Evolutionary conservation across 2,329 filamentous ascomycete genomes (phyloP).

Genomic region (Pseudogymnoascus sp.): DNA sequence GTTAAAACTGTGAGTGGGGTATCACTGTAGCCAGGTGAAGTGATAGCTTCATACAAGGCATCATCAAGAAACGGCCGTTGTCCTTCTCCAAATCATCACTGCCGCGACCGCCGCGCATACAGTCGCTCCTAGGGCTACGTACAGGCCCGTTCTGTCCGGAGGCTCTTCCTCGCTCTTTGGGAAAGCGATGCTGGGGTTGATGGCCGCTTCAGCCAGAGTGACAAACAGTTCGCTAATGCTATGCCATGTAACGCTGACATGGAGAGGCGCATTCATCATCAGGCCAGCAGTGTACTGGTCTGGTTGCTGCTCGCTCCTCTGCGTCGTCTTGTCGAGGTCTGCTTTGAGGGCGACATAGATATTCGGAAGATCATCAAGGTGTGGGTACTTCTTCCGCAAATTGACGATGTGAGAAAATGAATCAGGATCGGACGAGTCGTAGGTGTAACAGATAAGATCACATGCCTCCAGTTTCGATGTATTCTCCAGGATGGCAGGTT

Average conservation of each 20-base stretch:
- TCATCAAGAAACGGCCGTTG: slow-evolving; percentile 24
- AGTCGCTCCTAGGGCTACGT: slow-evolving; percentile 72
- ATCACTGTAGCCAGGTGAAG: background rate
- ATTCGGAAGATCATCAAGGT: slow-evolving; percentile 80
- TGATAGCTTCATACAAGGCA: background rate
- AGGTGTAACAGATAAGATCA: slow-evolving; percentile 89
- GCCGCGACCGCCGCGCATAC: slow-evolving; percentile 55
- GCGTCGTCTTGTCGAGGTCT: slow-evolving; percentile 93
- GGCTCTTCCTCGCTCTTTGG: slow-evolving; percentile 83
- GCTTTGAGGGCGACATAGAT: slow-evolving; percentile 93
- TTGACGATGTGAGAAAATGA: slow-evolving; percentile 88
- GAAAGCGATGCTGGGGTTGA: slow-evolving; percentile 79
- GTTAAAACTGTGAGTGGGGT: slow-evolving; percentile 5
- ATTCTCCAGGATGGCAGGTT: slow-evolving; percentile 90
- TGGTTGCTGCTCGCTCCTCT: slow-evolving; percentile 81
- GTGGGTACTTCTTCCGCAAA: slow-evolving; percentile 68
- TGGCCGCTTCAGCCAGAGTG: slow-evolving; percentile 80
- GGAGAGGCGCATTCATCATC: slow-evolving; percentile 84
- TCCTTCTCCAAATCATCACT: slow-evolving; percentile 53
- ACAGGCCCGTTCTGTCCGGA: slow-evolving; percentile 75
- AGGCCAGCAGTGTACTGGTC: slow-evolving; percentile 81
- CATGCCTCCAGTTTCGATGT: slow-evolving; percentile 82
- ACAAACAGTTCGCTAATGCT: slow-evolving; percentile 94
- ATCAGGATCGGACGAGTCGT: slow-evolving; percentile 94
- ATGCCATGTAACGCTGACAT: slow-evolving; percentile 91